phyloP scores from a whole-genome alignment of 2,329 filamentous ascomycete genomes.

The Hymenoscyphus linearis region DNA sequence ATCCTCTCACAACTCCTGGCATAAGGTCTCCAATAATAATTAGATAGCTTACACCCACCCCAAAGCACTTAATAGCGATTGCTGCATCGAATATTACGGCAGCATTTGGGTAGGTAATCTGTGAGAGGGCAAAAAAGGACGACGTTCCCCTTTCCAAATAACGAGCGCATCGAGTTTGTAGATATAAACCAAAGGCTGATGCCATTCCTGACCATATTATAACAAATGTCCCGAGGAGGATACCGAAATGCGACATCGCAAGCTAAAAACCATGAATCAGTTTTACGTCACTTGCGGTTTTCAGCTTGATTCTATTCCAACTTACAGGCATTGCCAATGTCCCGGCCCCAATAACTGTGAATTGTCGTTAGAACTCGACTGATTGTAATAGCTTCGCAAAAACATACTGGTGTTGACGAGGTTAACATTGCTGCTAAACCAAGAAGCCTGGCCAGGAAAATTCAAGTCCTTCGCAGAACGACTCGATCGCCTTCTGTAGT shows the following conservation, averaged over 20 bases:
- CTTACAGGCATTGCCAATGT: conserved; percentile 60
- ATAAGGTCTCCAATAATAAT: conserved; percentile 99
- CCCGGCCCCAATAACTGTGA: conserved; percentile 83
- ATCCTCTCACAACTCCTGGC: conserved; percentile 86
- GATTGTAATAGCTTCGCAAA: not conserved
- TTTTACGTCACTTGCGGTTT: not conserved
- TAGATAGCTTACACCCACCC: conserved; percentile 92
- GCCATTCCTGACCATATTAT: conserved; percentile 89
- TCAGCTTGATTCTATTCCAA: conserved; percentile 38
- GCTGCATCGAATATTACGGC: conserved; percentile 93
- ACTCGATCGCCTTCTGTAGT: conserved; percentile 23
- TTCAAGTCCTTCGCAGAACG: conserved; percentile 63
- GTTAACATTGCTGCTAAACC: conserved; percentile 89
- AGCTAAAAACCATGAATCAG: conserved; percentile 42
- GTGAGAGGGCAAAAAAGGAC: conserved; percentile 94
- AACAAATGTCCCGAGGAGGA: conserved; percentile 74
- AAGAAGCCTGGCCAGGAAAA: conserved; percentile 69
- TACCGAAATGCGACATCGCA: conserved; percentile 92
- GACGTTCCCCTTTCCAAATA: conserved; percentile 86
- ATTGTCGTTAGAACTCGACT: conserved; percentile 13
- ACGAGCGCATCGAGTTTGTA: conserved; percentile 86
- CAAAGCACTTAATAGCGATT: conserved; percentile 97
- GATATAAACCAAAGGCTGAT: conserved; percentile 87
- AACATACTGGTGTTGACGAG: conserved; percentile 86
- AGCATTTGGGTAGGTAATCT: conserved; percentile 94